A percentile compares a stretch with the other conserved stretches of the same genome.
phyloP scores from a whole-genome alignment of 768 basidiomycete genomes.

The Mycena crocata region DNA sequence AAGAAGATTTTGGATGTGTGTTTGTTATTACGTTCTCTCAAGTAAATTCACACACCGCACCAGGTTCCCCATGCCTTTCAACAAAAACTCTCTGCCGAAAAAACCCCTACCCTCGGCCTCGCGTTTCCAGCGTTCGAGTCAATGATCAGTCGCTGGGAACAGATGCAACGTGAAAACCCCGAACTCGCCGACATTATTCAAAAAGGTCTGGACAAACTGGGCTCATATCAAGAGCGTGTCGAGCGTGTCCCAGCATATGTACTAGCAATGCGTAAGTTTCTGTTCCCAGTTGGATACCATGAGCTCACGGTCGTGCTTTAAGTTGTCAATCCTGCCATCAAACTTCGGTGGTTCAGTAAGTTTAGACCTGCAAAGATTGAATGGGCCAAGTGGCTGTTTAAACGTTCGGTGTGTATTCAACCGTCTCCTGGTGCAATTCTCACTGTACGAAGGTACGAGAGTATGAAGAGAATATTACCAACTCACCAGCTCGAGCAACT shows the following conservation, averaged over 20 bases:
- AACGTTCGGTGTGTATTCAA: not conserved
- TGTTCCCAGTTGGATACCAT: not conserved
- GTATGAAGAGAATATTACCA: not conserved
- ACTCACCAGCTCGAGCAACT: not conserved
- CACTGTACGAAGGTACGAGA: not conserved
- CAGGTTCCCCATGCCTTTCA: conserved; percentile 40
- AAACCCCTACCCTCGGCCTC: conserved; percentile 28
- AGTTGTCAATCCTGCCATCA: conserved; percentile 4
- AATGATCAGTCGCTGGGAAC: conserved; percentile 26
- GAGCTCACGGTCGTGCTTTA: not conserved
- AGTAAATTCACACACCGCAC: not conserved
- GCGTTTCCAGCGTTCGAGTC: conserved; percentile 32
- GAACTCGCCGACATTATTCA: conserved; percentile 18
- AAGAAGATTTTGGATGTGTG: conserved; percentile 40
- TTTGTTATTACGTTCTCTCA: not conserved
- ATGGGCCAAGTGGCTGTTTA: not conserved
- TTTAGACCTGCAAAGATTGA: not conserved
- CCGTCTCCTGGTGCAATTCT: not conserved
- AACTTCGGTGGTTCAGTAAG: not conserved
- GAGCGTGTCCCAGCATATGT: conserved; percentile 8
- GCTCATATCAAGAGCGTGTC: conserved; percentile 11
- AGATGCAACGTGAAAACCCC: conserved; percentile 6
- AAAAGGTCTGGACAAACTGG: conserved; percentile 26
- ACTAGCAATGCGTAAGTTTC: conserved; percentile 15
- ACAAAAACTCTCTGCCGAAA: conserved; percentile 30